A percentile compares a stretch with the other conserved stretches of the same genome.
phyloP scores from a whole-genome alignment of 1,139 yeast genomes.

The Saccharomyces hybrid region DNA sequence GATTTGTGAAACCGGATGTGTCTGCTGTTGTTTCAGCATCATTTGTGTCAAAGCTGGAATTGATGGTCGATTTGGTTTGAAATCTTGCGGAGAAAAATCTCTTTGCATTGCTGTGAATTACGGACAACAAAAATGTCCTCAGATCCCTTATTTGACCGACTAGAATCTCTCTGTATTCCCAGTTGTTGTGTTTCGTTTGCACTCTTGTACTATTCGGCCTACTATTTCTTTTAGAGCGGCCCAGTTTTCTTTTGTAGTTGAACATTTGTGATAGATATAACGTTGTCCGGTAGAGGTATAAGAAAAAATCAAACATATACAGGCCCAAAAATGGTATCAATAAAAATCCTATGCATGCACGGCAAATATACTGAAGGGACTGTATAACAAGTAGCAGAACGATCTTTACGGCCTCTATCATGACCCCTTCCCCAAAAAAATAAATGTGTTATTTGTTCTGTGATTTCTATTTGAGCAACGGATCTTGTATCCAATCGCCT shows the following conservation, averaged over 20 bases:
- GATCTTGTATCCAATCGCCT: background rate
- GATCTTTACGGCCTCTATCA: background rate
- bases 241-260: background rate
- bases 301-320: conserved; percentile 8
- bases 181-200: background rate
- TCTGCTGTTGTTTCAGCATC: background rate
- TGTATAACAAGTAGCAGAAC: background rate
- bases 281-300: conserved; percentile 8
- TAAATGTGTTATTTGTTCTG: background rate
- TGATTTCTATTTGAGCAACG: background rate
- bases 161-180: background rate
- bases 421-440: background rate
- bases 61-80: background rate
- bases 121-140: background rate
- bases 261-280: conserved; percentile 3
- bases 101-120: background rate
- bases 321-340: conserved; percentile 6
- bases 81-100: background rate
- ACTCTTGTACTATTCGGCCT: background rate
- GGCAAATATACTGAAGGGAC: conserved; percentile 4
- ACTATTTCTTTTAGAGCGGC: background rate
- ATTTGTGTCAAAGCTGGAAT: background rate
- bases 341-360: conserved; percentile 3
- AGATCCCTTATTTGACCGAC: background rate
- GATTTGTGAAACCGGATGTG: background rate